phyloP scores from a whole-genome alignment of 495 filamentous ascomycete species.

The Penicillium turbatum region DNA sequence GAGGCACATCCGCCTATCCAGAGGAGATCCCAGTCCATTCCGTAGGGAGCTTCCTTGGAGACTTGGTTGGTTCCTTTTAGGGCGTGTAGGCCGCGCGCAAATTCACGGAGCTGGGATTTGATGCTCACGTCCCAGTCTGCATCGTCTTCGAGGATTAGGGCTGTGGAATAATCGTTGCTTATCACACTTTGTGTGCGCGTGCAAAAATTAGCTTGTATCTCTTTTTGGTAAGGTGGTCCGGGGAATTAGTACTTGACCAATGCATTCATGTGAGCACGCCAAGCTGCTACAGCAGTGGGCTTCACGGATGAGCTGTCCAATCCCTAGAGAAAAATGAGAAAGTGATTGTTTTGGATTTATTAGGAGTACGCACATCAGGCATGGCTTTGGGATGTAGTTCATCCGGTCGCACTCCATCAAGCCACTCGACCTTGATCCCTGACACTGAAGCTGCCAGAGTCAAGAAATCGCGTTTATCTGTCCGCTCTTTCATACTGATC shows the following conservation, averaged over 20 bases:
- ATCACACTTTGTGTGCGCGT: conserved; percentile 25
- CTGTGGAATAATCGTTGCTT: conserved; percentile 40
- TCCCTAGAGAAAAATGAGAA: conserved; percentile 6
- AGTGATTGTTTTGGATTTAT: background rate
- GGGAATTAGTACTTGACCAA: conserved; percentile 18
- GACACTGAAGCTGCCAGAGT: conserved; percentile 48
- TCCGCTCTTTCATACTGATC: conserved; percentile 55
- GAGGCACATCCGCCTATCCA: conserved; percentile 53
- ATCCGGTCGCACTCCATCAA: conserved; percentile 42
- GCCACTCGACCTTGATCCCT: conserved; percentile 50
- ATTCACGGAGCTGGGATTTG: conserved; percentile 49
- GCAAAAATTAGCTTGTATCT: background rate
- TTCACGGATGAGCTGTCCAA: conserved; percentile 1
- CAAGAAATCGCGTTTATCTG: conserved; percentile 61
- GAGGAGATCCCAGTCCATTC: conserved; percentile 54
- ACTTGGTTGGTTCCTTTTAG: conserved; percentile 24
- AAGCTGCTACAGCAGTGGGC: conserved; percentile 23
- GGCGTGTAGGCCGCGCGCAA: conserved; percentile 29
- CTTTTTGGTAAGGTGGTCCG: background rate
- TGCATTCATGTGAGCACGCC: conserved; percentile 41
- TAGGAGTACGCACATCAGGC: conserved; percentile 12
- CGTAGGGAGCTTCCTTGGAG: conserved; percentile 46
- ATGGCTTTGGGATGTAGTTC: conserved; percentile 24
- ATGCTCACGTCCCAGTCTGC: conserved; percentile 54
- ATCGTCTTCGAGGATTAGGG: conserved; percentile 56